Conservation (phyloP, 2,329 filamentous ascomycete species). For the Monascus ruber region DNA sequence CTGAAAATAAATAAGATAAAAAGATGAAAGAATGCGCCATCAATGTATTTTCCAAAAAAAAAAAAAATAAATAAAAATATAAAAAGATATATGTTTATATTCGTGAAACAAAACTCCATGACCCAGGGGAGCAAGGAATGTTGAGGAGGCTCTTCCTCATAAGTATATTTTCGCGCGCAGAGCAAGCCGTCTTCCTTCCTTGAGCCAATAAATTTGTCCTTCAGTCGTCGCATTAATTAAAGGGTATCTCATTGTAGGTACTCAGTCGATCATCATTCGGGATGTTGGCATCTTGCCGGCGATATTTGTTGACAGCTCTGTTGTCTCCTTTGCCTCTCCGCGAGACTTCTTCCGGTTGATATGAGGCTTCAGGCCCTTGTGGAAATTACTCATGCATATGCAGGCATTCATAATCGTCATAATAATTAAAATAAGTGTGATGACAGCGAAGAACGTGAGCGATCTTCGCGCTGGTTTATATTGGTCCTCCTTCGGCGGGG, state of each 20-base stretch:
- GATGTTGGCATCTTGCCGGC: slow-evolving; percentile 21
- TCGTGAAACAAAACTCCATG: no score
- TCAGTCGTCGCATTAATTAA: background rate
- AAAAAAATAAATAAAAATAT: no score
- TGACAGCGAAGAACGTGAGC: slow-evolving; percentile 83
- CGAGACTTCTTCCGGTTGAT: slow-evolving; percentile 49
- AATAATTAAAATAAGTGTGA: slow-evolving; percentile 81
- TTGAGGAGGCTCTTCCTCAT: no score
- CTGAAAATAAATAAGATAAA: background rate
- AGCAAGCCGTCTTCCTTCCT: no score
- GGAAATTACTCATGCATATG: slow-evolving; percentile 83
- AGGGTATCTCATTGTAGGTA: background rate
- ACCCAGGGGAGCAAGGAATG: no score
- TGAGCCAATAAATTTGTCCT: background rate
- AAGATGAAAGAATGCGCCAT: no score
- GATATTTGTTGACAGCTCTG: slow-evolving; percentile 30
- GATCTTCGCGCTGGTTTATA: slow-evolving; percentile 75
- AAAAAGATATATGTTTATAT: no score
- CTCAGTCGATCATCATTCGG: slow-evolving; percentile 37
- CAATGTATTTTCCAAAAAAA: no score
- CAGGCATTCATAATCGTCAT: slow-evolving; percentile 79
- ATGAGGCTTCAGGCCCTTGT: slow-evolving; percentile 78
- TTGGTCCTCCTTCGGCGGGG: slow-evolving; percentile 43
- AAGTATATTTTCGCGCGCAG: no score
- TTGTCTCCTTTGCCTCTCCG: slow-evolving; percentile 40